phyloP scores from a whole-genome alignment of 2,329 filamentous ascomycete species.

The Herpotrichia juniperi region DNA sequence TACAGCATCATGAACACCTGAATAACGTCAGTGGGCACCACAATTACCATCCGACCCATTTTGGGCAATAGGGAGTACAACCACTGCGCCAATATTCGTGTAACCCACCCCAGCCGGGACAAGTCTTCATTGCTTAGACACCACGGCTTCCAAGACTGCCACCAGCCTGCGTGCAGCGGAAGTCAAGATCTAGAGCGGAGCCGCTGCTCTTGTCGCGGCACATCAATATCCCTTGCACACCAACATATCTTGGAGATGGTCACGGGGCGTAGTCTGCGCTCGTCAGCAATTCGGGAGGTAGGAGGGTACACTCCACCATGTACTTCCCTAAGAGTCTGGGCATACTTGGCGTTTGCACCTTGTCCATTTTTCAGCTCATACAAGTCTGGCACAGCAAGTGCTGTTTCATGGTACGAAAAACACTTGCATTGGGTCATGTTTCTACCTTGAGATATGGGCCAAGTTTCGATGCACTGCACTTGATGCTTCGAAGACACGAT shows the following conservation, averaged over 20 bases:
- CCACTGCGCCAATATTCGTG: no score
- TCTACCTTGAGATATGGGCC: no score
- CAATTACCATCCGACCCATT: no score
- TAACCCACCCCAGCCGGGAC: no score
- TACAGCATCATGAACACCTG: no score
- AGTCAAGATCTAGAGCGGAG: constrained; percentile 18
- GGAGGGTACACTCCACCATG: not conserved
- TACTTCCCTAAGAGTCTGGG: constrained; percentile 14
- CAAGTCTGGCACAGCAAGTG: not conserved
- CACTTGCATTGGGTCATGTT: no score
- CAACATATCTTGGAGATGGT: not conserved
- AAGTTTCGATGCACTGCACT: no score
- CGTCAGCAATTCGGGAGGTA: not conserved
- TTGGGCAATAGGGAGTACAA: no score
- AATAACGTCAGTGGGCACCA: no score
- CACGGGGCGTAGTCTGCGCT: not conserved
- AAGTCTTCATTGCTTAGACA: no score
- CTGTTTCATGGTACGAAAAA: not conserved
- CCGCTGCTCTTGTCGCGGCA: constrained; percentile 18
- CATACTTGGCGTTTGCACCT: constrained; percentile 13
- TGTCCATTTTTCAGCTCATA: not conserved
- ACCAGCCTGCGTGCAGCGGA: constrained; percentile 9
- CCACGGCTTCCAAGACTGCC: not conserved
- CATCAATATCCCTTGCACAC: constrained; percentile 7
- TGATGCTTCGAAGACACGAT: not conserved